A percentile compares a stretch with the other conserved stretches of the same genome.
Conservation (phyloP, 306 rosid genomes). For the Gastrolobium bilobum region DNA sequence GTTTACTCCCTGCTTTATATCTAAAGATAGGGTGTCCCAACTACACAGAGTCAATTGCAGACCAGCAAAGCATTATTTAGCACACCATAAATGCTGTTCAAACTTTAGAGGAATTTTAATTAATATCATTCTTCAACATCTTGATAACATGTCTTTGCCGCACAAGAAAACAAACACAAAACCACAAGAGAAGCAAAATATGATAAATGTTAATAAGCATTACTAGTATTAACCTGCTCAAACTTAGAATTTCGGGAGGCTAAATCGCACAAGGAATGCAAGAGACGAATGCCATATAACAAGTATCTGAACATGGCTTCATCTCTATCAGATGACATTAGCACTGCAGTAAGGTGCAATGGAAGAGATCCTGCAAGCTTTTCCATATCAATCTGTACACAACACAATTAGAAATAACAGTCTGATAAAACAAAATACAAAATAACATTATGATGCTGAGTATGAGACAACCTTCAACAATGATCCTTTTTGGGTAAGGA, state of each 20-base stretch:
- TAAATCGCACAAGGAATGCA: constrained; percentile 92
- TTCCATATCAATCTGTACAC: constrained; percentile 84
- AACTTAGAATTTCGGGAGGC: constrained; percentile 84
- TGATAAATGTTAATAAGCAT: constrained; percentile 23
- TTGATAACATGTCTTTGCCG: constrained; percentile 3
- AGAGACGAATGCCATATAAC: constrained; percentile 78
- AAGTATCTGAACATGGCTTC: constrained; percentile 73
- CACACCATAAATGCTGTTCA: constrained; percentile 23
- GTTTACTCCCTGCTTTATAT: constrained; percentile 36
- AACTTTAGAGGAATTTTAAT: constrained; percentile 3
- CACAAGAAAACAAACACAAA: constrained; percentile 34
- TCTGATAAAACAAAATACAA: constrained; percentile 34
- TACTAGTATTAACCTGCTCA: constrained; percentile 75
- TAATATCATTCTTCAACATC: constrained; percentile 40
- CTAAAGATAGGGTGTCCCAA: constrained; percentile 33
- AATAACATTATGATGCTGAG: constrained; percentile 41
- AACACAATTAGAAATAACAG: constrained; percentile 45
- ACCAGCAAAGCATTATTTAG: constrained; percentile 25
- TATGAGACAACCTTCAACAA: constrained; percentile 63
- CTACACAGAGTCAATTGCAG: not conserved
- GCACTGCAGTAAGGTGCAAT: constrained; percentile 75
- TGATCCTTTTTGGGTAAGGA: constrained; percentile 62
- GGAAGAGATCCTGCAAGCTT: constrained; percentile 87
- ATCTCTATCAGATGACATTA: constrained; percentile 67
- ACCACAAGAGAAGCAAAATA: constrained; percentile 41